These are phyloP conservation scores for Sparassis latifolia DNA, from an alignment of 1,284 basidiomycete species.

Conservation along the genomic window DNA sequence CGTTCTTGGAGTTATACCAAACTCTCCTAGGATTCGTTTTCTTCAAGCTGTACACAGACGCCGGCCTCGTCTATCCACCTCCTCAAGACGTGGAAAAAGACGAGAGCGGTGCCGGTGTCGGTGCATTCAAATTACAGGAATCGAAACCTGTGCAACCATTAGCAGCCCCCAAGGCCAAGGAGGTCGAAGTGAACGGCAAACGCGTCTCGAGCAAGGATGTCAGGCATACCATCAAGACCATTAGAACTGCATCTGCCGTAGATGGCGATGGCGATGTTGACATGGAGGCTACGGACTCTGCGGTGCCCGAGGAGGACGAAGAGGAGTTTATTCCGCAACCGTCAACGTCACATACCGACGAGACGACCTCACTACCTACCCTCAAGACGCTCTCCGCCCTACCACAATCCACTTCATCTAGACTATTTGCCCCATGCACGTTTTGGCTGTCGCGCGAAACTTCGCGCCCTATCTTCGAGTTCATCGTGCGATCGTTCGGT, in stretches of 20 bases:
- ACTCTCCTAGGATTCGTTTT: slow-evolving; percentile 94
- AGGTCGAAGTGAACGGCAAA: slow-evolving; percentile 47
- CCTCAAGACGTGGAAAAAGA: slow-evolving; percentile 83
- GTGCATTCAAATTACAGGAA: slow-evolving; percentile 81
- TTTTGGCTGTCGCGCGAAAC: slow-evolving; percentile 97
- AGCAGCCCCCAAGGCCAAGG: slow-evolving; percentile 30
- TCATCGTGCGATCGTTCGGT: slow-evolving; percentile 89
- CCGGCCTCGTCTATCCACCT: slow-evolving; percentile 91
- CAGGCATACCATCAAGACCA: slow-evolving; percentile 65
- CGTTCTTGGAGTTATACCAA: slow-evolving; percentile 98
- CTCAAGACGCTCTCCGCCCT: slow-evolving; percentile 66
- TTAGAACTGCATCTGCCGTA: slow-evolving; percentile 29
- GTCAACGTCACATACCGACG: slow-evolving; percentile 52
- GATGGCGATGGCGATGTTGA: slow-evolving; percentile 37
- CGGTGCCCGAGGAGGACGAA: slow-evolving; percentile 37
- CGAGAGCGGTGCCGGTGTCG: slow-evolving; percentile 85
- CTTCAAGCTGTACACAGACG: slow-evolving; percentile 97
- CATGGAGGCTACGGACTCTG: slow-evolving; percentile 29
- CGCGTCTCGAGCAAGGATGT: slow-evolving; percentile 65
- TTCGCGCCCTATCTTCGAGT: slow-evolving; percentile 91
- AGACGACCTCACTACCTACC: slow-evolving; percentile 62
- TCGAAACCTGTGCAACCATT: slow-evolving; percentile 28
- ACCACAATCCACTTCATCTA: slow-evolving; percentile 45
- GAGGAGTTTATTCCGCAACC: slow-evolving; percentile 69
- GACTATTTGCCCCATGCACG: slow-evolving; percentile 81